Percentiles rank a stretch among this genome's conserved stretches.
Conservation (phyloP, 2,329 filamentous ascomycete genomes). For the Phyllosticta citribraziliensis region DNA sequence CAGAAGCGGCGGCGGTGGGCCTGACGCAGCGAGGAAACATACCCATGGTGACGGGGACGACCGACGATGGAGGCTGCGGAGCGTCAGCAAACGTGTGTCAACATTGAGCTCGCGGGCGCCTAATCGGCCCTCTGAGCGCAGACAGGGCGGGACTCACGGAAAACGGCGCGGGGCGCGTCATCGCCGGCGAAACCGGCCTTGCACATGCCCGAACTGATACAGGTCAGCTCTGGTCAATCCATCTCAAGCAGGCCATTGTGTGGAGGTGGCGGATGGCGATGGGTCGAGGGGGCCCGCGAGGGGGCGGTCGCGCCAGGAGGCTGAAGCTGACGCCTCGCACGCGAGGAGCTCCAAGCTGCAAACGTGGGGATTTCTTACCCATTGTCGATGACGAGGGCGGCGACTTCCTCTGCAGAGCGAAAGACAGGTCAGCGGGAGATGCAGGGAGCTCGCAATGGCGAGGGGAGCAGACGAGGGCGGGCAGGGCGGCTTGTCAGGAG, state of each 20-base stretch:
- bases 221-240: constrained; percentile 24
- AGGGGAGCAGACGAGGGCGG: neutral
- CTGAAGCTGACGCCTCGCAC: constrained; percentile 21
- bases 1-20: constrained; percentile 14
- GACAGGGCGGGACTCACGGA: constrained; percentile 69
- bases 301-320: constrained; percentile 8
- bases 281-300: neutral
- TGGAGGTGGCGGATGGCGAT: constrained; percentile 2
- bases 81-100: constrained; percentile 20
- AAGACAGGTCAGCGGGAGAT: constrained; percentile 24
- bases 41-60: constrained; percentile 99
- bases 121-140: constrained; percentile 7
- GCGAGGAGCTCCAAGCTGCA: constrained; percentile 24
- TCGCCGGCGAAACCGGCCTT: constrained; percentile 99
- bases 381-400: constrained; percentile 99
- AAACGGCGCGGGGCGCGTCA: constrained; percentile 98
- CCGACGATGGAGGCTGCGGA: constrained; percentile 90
- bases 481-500: constrained; percentile 18
- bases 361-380: constrained; percentile 64
- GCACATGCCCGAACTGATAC: constrained; percentile 95
- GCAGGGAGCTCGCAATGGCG: neutral
- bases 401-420: constrained; percentile 81
- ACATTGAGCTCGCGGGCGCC: constrained; percentile 12
- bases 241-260: neutral
- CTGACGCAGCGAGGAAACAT: constrained; percentile 35